phyloP scores from a whole-genome alignment of 1,284 basidiomycete genomes.

The Tranzscheliella williamsii region DNA sequence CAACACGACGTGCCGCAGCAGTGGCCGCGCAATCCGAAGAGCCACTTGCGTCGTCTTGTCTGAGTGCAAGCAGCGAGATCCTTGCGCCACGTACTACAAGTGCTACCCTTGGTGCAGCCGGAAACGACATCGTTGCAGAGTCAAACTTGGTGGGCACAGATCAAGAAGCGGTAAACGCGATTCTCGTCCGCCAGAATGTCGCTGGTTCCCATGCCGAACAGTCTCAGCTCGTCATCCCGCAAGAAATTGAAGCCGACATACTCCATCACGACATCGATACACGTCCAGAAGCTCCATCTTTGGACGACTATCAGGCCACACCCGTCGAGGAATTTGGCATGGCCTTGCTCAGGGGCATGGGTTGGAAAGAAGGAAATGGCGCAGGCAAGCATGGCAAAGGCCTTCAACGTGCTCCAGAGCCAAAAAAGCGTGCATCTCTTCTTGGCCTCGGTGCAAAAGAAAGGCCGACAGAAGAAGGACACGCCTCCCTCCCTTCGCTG shows the following conservation, averaged over 20 bases:
- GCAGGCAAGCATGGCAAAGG: conserved; percentile 63
- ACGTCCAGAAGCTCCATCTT: conserved; percentile 64
- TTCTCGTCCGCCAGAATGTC: conserved; percentile 21
- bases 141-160: conserved; percentile 14
- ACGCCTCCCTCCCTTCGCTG: not conserved
- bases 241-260: conserved; percentile 45
- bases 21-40: not conserved
- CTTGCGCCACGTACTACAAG: not conserved
- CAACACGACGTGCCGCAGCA: not conserved
- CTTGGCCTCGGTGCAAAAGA: conserved; percentile 58
- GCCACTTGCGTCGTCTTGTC: not conserved
- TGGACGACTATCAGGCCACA: conserved; percentile 85
- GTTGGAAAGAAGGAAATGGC: conserved; percentile 82
- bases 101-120: not conserved
- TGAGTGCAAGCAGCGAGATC: not conserved
- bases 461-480: conserved; percentile 6
- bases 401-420: conserved; percentile 42
- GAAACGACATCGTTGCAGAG: not conserved
- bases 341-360: conserved; percentile 93
- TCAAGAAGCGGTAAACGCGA: conserved; percentile 35
- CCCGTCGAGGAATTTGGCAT: conserved; percentile 92
- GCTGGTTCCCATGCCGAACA: not conserved
- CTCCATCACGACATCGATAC: conserved; percentile 48
- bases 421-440: conserved; percentile 50
- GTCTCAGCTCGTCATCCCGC: conserved; percentile 32